Percentiles rank a stretch among this genome's conserved stretches.
Evolutionary conservation across 768 basidiomycete species (phyloP).

Genomic region (Lactarius hengduanensis): DNA sequence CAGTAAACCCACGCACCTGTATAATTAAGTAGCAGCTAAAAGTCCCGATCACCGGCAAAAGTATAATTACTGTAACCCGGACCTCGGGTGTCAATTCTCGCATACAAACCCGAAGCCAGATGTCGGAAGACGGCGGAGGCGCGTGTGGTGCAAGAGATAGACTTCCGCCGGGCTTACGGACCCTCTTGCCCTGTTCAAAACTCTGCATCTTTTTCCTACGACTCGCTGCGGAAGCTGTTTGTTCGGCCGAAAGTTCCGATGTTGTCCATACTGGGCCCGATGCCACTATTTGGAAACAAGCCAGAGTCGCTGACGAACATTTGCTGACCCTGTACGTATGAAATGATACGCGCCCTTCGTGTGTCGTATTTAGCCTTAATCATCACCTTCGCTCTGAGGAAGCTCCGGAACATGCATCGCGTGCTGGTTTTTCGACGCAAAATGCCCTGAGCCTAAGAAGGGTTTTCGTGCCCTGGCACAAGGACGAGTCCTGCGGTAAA

Average conservation of each 20-base stretch:
- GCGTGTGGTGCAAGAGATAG: constrained; percentile 45
- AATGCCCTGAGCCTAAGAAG: constrained; percentile 49
- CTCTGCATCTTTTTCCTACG: constrained; percentile 9
- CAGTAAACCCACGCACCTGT: background rate
- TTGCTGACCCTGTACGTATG: constrained; percentile 58
- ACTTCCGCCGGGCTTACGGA: constrained; percentile 51
- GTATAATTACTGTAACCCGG: constrained; percentile 17
- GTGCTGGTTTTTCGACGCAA: constrained; percentile 60
- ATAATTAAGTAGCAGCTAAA: constrained; percentile 38
- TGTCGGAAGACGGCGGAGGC: constrained; percentile 40
- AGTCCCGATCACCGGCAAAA: background rate
- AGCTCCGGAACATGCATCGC: constrained; percentile 43
- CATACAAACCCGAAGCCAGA: background rate
- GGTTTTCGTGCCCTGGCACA: constrained; percentile 52
- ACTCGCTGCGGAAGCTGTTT: constrained; percentile 21
- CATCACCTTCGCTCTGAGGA: constrained; percentile 51
- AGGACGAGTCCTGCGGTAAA: constrained; percentile 45
- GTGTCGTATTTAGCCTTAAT: background rate
- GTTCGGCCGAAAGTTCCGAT: constrained; percentile 36
- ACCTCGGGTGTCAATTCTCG: constrained; percentile 2
- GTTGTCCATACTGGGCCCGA: constrained; percentile 48
- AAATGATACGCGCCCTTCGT: background rate
- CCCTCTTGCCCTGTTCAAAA: background rate
- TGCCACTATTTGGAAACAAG: constrained; percentile 59
- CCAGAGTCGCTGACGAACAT: constrained; percentile 48